phyloP scores from a whole-genome alignment of 257 asterid genomes.

The Voacanga thouarsii region DNA sequence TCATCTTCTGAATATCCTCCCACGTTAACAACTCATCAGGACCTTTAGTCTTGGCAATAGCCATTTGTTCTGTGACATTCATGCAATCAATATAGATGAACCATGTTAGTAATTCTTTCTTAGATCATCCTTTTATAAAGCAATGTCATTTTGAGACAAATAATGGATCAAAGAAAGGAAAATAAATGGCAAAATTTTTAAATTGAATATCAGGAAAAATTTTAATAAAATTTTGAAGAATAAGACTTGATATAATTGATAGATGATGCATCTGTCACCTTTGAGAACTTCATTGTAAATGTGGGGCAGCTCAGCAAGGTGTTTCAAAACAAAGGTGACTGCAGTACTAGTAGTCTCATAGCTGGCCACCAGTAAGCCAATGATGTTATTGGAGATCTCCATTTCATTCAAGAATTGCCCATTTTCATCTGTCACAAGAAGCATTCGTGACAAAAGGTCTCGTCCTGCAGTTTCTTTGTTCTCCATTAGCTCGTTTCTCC shows the following conservation, averaged over 20 bases:
- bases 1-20: slow-evolving; percentile 41
- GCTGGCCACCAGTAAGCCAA: slow-evolving; percentile 55
- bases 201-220: too few relatives aligned
- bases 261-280: slow-evolving; percentile 28
- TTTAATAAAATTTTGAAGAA: too few relatives aligned
- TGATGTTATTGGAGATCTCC: slow-evolving; percentile 53
- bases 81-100: neutral
- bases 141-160: too few relatives aligned
- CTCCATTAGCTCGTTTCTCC: slow-evolving; percentile 50
- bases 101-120: too few relatives aligned
- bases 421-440: slow-evolving; percentile 51
- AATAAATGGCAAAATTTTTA: too few relatives aligned
- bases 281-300: slow-evolving; percentile 41
- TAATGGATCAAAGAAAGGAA: too few relatives aligned
- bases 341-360: slow-evolving; percentile 56
- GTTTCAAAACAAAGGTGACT: slow-evolving; percentile 42
- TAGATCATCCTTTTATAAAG: too few relatives aligned
- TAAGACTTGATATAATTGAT: too few relatives aligned
- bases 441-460: slow-evolving; percentile 49
- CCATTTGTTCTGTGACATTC: slow-evolving; percentile 31
- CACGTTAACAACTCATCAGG: slow-evolving; percentile 27
- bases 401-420: slow-evolving; percentile 49
- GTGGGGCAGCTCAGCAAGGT: slow-evolving; percentile 60
- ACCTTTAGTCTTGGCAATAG: slow-evolving; percentile 20
- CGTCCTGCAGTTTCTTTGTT: slow-evolving; percentile 31